Evolutionary conservation across 108 stramenopile genomes (phyloP), one percentile per base, ranked within the genome.

Genomic region (Cylindrotheca closterium): DNA sequence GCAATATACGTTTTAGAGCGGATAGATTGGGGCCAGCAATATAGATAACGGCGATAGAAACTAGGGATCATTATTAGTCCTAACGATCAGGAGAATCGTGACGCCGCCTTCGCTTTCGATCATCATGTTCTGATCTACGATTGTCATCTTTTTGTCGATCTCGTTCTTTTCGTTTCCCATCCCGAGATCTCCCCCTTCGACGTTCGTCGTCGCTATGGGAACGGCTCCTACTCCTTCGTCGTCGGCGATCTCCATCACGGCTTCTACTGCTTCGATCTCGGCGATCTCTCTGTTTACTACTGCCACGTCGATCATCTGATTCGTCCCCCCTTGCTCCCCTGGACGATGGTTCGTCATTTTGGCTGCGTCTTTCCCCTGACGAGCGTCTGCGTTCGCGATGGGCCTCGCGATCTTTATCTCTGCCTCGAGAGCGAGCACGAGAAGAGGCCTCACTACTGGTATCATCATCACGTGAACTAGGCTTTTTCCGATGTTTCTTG

Each of bases 1-100:
- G 70, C 86, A 1, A 89, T 90, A n/a, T 87, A 62, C 63, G 67
- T 94, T 47, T 60, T 78, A 21, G 80, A 89, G 65, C 70, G 60
- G 45, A 55, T 64, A 28, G 53, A 23, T 8, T 71, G 55, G 66
- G 45, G 19, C 26, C 5, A 30, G 17, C 26, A 57, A 5, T 0
- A 47, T 23, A 17, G 21, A 60, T 17, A n/a, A 12, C 55, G 15
- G 15, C 37, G 37, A 42, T 42, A 42, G 7, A 42, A 42, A 42
- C 37, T 15, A 10, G 10, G 7, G 15, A 42, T 42, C 15, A 7
- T 42, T 15, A 7, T 42, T 42, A 42, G 7, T 15, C n/a, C n/a
- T n/a, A 10, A 15, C 37, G 7, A 42, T 42, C 37, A 10, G 37
- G 37, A 10, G 37, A 42, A 42, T 42, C 37, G 15, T 42, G 37